phyloP scores from a whole-genome alignment of 164 flowering plant species.

The Vitis vinifera region DNA sequence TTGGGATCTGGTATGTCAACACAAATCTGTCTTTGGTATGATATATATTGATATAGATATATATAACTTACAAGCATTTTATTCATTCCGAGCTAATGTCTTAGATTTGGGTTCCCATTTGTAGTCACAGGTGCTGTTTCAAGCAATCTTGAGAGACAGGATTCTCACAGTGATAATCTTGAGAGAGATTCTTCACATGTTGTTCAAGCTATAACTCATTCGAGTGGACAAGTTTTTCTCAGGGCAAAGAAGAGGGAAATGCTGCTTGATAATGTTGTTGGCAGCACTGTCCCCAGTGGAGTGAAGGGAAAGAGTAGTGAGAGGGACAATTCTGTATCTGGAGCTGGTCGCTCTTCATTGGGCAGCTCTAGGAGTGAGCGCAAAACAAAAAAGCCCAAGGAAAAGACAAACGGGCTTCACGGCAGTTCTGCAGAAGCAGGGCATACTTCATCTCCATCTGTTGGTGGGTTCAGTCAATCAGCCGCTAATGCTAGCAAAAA shows the following conservation, averaged over 20 bases:
- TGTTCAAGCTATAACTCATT: conserved; percentile 5
- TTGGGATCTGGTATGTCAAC: conserved; percentile 40
- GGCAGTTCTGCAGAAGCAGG: conserved; percentile 28
- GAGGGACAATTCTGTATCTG: conserved; percentile 16
- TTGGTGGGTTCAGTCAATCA: conserved; percentile 22
- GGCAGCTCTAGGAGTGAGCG: conserved; percentile 15
- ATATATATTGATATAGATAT: background rate
- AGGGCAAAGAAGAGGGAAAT: conserved; percentile 28
- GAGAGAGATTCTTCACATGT: conserved; percentile 18
- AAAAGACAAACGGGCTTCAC: conserved; percentile 28
- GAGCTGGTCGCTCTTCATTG: conserved; percentile 11
- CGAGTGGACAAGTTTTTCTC: conserved; percentile 11
- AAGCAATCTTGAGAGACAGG: conserved; percentile 14
- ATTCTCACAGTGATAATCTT: conserved; percentile 12
- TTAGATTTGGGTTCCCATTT: background rate
- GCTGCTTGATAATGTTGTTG: conserved; percentile 29
- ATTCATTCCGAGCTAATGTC: background rate
- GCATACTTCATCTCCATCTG: conserved; percentile 22
- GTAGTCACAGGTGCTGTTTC: conserved; percentile 24
- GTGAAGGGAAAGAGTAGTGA: conserved; percentile 33
- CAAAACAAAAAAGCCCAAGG: conserved; percentile 32
- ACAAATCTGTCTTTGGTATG: background rate
- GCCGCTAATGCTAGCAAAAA: conserved; percentile 16
- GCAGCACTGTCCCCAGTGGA: conserved; percentile 16
- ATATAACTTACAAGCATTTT: background rate